Conservation (phyloP, 1,284 basidiomycete genomes). For the Marasmius tenuissimus region DNA sequence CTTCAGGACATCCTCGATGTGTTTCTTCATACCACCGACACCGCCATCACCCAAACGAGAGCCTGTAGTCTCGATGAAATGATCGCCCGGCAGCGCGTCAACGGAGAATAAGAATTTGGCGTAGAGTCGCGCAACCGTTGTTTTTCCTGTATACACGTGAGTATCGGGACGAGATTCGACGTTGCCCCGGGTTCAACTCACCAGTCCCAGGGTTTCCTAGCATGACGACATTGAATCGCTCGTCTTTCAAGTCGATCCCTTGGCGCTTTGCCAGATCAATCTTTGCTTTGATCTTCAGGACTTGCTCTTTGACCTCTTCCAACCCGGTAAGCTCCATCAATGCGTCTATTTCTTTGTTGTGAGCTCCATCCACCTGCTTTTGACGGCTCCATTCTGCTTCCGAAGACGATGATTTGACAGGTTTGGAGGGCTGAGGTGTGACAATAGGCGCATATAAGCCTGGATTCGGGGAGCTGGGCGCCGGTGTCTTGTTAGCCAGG, state of each 20-base stretch:
- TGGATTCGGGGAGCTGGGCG: not conserved
- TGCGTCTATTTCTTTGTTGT: slow-evolving; percentile 46
- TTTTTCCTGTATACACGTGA: slow-evolving; percentile 49
- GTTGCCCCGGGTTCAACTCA: slow-evolving; percentile 19
- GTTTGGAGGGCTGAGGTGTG: slow-evolving; percentile 3
- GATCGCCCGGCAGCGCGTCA: slow-evolving; percentile 49
- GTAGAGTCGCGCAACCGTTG: slow-evolving; percentile 64
- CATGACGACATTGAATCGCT: slow-evolving; percentile 54
- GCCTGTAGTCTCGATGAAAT: slow-evolving; percentile 63
- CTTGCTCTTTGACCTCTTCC: slow-evolving; percentile 52
- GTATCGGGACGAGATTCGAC: not conserved
- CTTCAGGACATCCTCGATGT: slow-evolving; percentile 45
- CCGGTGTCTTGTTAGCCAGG: not conserved
- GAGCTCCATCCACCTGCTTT: slow-evolving; percentile 46
- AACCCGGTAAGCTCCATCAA: slow-evolving; percentile 62
- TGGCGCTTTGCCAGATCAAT: slow-evolving; percentile 51
- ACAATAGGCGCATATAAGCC: not conserved
- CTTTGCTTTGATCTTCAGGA: slow-evolving; percentile 49
- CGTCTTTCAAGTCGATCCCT: slow-evolving; percentile 42
- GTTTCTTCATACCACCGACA: slow-evolving; percentile 47
- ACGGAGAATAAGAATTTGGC: slow-evolving; percentile 59
- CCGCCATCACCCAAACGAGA: slow-evolving; percentile 58
- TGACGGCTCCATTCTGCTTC: slow-evolving; percentile 48
- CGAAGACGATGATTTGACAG: slow-evolving; percentile 29
- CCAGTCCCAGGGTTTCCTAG: slow-evolving; percentile 67